Evolutionary conservation across 2,329 filamentous ascomycete species (phyloP), one percentile per base, ranked within the genome.

Genomic region (Ustilaginoidea virens): DNA sequence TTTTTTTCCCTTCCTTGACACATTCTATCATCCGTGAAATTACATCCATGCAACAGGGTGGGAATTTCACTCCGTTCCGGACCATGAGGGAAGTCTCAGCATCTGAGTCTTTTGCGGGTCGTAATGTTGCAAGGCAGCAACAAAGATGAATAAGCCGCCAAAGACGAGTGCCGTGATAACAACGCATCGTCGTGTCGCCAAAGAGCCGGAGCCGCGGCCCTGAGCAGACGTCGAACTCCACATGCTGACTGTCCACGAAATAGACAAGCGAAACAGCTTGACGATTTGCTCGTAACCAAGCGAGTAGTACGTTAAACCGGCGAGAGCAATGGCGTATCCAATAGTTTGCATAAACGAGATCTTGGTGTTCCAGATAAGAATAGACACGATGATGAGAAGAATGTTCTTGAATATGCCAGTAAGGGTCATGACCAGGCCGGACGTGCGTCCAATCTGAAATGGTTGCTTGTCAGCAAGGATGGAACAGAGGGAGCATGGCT

Each of bases 321-420:
- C 40, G 12, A 69, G 56, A 30, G 82, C 80, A 43, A 87, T 67
- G 42, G 63, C 60, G 62, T 92, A 92, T 41, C 82, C 82, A 48
- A 86, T 63, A 43, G 73, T 70, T 55, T 92, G 82, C 32, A 83
- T 63, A 15, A 56, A 48, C 13, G 74, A 66, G 45, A 90, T 76
- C 18, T 70, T 66, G 32, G 80, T 82, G 40, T 67, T 61, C 75
- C 81, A 90, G 49, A 87, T 74, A 46, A 81, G 51, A 55, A 90
- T 78, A 30, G 79, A 83, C 33, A 73, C 66, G 35, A 68, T 60
- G 38, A 92, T 80, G 31, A 92, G 73, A 33, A 92, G 70, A 36
- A 92, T 86, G 52, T 85, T 81, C 58, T 92, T 92, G 45, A 90
- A 69, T 39, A 92, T 82, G 50, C 83, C 81, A 34, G 76, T 85